A percentile compares a stretch with the other conserved stretches of the same genome.
phyloP scores from a whole-genome alignment of 768 basidiomycete species.

The Ramaria rubella region DNA sequence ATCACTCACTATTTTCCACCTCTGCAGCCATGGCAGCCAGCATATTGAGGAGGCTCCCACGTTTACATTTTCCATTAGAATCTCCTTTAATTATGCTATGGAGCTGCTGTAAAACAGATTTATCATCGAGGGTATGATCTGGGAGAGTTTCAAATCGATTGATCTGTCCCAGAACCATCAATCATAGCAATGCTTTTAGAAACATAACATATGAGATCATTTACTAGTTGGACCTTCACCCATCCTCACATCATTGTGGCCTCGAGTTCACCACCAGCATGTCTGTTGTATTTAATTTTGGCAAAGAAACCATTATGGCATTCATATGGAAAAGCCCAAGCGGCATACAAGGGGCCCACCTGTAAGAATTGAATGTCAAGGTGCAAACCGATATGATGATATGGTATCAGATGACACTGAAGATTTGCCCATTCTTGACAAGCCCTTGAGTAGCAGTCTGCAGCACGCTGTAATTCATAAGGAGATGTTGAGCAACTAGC shows the following conservation, averaged over 20 bases:
- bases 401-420: constrained; percentile 16
- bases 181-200: background rate
- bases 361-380: constrained; percentile 7
- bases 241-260: constrained; percentile 20
- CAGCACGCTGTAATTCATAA: constrained; percentile 15
- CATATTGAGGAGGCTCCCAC: constrained; percentile 15
- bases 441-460: background rate
- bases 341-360: constrained; percentile 13
- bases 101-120: background rate
- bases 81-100: constrained; percentile 9
- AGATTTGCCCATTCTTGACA: constrained; percentile 16
- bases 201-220: constrained; percentile 13
- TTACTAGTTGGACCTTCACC: constrained; percentile 15
- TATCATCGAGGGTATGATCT: background rate
- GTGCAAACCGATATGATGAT: constrained; percentile 13
- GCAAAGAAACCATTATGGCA: constrained; percentile 17
- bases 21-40: constrained; percentile 9
- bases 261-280: constrained; percentile 19
- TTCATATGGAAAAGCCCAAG: constrained; percentile 17
- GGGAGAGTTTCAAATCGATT: background rate
- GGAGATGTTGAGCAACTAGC: constrained; percentile 8
- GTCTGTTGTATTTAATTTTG: constrained; percentile 17
- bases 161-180: background rate
- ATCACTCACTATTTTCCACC: background rate
- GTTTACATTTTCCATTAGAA: constrained; percentile 10